A percentile compares a stretch with the other conserved stretches of the same genome.
These are phyloP conservation scores for Cornus kousa DNA, from an alignment of 148 eudicot species.

Conservation along the genomic window DNA sequence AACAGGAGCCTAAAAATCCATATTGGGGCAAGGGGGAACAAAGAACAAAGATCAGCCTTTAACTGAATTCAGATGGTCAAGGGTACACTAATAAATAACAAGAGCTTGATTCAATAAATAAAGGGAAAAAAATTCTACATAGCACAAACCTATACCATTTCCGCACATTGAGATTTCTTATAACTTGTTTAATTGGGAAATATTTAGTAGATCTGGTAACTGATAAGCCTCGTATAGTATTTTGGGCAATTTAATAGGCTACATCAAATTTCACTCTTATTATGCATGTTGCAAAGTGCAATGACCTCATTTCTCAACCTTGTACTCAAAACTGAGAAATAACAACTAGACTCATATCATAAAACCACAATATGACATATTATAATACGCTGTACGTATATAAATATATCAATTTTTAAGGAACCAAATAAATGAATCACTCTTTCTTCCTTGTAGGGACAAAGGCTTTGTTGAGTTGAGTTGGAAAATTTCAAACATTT, in stretches of 20 bases:
- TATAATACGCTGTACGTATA: background rate
- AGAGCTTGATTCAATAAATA: background rate
- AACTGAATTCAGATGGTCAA: background rate
- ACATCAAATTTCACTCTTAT: background rate
- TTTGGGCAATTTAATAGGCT: background rate
- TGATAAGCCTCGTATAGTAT: background rate
- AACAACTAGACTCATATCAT: background rate
- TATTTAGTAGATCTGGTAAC: background rate
- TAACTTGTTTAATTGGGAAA: background rate
- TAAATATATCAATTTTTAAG: background rate
- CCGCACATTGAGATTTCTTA: background rate
- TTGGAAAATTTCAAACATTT: too few relatives aligned
- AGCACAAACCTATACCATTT: slow-evolving; percentile 5
- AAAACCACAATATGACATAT: background rate
- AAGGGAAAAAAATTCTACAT: background rate
- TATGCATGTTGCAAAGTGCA: background rate
- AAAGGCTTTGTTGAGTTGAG: too few relatives aligned
- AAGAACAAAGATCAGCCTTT: background rate
- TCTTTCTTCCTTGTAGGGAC: background rate
- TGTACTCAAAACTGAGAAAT: background rate
- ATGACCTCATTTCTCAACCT: background rate
- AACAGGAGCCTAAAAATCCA: slow-evolving; percentile 63
- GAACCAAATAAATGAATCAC: background rate
- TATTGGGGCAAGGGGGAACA: background rate
- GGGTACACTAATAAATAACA: background rate